Percentiles rank a stretch among this genome's conserved stretches.
phyloP scores from a whole-genome alignment of 1,139 yeast species.

The Saccharomycopsis crataegensis region DNA sequence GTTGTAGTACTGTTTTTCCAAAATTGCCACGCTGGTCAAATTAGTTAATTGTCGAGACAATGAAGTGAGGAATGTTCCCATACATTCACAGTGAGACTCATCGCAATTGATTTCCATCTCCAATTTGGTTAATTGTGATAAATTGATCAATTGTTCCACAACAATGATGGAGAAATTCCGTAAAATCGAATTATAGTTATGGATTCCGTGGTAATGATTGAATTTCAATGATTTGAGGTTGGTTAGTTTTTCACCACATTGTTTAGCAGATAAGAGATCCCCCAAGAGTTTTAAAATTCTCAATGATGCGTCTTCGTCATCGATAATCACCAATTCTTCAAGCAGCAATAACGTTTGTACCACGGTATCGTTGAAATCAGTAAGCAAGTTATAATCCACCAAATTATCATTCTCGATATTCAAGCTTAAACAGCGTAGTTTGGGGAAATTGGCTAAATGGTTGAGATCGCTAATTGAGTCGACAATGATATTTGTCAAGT shows the following conservation, averaged over 20 bases:
- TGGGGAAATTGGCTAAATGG: neutral
- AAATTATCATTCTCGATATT: slow-evolving; percentile 13
- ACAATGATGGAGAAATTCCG: slow-evolving; percentile 17
- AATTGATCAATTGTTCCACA: slow-evolving; percentile 29
- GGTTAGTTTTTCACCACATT: neutral
- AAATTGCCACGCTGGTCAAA: slow-evolving; percentile 36
- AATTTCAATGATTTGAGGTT: slow-evolving; percentile 29
- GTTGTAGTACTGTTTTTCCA: slow-evolving; percentile 8
- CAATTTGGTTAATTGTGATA: slow-evolving; percentile 27
- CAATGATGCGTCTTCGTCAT: slow-evolving; percentile 32
- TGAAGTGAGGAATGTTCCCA: slow-evolving; percentile 32
- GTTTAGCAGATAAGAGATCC: slow-evolving; percentile 9
- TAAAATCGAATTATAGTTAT: slow-evolving; percentile 28
- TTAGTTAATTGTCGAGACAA: slow-evolving; percentile 27
- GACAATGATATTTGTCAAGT: neutral
- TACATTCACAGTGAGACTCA: slow-evolving; percentile 38
- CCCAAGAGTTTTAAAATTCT: slow-evolving; percentile 28
- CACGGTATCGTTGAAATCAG: neutral
- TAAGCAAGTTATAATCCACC: neutral
- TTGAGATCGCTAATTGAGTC: neutral
- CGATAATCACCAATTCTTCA: slow-evolving; percentile 23
- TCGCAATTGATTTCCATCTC: slow-evolving; percentile 42
- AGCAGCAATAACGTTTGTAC: slow-evolving; percentile 2
- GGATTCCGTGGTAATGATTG: slow-evolving; percentile 36
- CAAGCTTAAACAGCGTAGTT: slow-evolving; percentile 6